Evolutionary conservation across 164 flowering plant genomes (phyloP), one percentile per base, ranked within the genome.

Genomic region (Nelumbo lutea): DNA sequence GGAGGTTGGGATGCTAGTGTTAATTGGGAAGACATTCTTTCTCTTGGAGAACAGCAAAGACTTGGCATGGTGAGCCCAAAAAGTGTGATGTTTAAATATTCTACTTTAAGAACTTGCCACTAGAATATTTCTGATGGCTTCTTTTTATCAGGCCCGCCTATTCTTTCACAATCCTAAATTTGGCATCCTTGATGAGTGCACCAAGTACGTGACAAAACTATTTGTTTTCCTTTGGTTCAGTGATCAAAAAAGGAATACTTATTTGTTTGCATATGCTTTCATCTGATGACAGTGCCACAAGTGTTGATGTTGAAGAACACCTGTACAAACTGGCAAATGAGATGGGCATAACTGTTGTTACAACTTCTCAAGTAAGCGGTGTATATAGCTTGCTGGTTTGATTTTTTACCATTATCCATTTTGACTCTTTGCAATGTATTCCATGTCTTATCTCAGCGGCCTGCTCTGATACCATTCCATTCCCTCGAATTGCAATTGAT

Each of bases 11-110:
- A 88, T 84, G 84, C 97, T 66, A 77, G 71, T 71, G 70, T 81
- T 64, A 93, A 89, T 73, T 96, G 97, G 99, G 97, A 93, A 81
- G 99, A 96, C 68, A 80, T 83, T 73, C 87, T 96, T 2, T 96
- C 99, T 62, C 97, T 93, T 62, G 99, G 99, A 60, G 99, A 96
- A 70, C 99, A 96, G 72, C 99, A 96, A 80, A 84, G 99, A 77
- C 76, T 96, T 68, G 99, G 99, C 80, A 96, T 96, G 98, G 99
- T 96, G 62, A 80, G 87, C 65, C 72, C 63, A 47, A n/a, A 42
- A 42, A 60, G 45, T n/a, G 9, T 13, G 9, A 65, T 42, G 4
- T 13, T 42, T 38, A 48, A 39, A 56, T 2, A 51, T 57, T 60
- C 55, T 52, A 65, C 1, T 10, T 9, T 42, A 46, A 4, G 55